A percentile compares a stretch with the other conserved stretches of the same genome.
These are phyloP conservation scores for Aureobasidium sp. DNA, from an alignment of 2,329 filamentous ascomycete genomes.

Conservation along the genomic window DNA sequence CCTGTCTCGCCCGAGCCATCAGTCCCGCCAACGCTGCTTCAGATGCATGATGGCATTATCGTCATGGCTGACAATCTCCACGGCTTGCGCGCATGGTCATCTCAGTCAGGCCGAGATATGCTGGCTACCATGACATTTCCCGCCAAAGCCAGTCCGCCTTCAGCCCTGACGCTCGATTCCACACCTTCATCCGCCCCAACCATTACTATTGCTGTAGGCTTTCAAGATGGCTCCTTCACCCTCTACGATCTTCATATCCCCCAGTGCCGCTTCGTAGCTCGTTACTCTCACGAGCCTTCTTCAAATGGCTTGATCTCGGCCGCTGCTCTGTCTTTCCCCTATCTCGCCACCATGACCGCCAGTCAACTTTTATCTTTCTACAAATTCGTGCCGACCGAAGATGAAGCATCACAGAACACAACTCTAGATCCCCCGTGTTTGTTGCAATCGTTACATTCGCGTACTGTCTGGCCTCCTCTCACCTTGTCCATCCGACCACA, in stretches of 20 bases:
- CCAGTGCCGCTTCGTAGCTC: constrained; percentile 38
- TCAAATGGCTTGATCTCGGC: constrained; percentile 61
- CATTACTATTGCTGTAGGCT: constrained; percentile 56
- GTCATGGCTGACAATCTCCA: constrained; percentile 64
- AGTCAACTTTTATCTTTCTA: constrained; percentile 72
- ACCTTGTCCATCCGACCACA: constrained; percentile 74
- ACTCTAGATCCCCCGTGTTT: constrained; percentile 46
- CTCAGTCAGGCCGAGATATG: constrained; percentile 52
- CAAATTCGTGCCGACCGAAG: constrained; percentile 44
- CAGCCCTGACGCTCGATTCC: constrained; percentile 58
- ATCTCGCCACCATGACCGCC: constrained; percentile 70
- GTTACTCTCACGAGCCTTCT: constrained; percentile 56
- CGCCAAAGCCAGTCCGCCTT: constrained; percentile 38
- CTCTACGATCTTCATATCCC: constrained; percentile 56
- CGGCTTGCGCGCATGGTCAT: constrained; percentile 73
- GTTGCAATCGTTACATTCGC: constrained; percentile 71
- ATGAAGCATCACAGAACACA: background rate
- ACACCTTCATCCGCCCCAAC: constrained; percentile 21
- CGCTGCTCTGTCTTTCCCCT: constrained; percentile 66
- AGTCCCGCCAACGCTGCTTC: constrained; percentile 61
- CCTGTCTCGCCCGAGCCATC: constrained; percentile 49
- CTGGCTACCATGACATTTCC: constrained; percentile 42
- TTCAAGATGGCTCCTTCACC: constrained; percentile 63
- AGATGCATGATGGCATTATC: constrained; percentile 68
- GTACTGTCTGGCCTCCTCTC: constrained; percentile 69